Conservation (phyloP, 768 basidiomycete species). For the Rhodotorula babjevae region DNA sequence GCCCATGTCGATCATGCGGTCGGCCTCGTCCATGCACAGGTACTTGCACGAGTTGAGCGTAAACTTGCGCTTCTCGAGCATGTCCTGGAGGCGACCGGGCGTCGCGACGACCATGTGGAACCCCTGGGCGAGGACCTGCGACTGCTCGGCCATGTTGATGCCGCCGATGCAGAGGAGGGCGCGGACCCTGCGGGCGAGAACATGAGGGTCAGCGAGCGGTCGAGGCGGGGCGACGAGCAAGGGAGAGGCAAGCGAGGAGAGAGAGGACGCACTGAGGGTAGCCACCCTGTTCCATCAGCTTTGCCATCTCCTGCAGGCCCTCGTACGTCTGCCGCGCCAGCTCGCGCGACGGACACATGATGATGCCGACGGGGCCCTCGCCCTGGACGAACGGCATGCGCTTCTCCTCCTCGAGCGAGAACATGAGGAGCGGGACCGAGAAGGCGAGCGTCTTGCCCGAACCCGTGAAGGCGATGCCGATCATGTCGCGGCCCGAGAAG, state of each 20-base stretch:
- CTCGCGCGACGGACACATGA: conserved; percentile 96
- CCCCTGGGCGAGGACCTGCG: conserved; percentile 81
- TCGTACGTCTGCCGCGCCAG: conserved; percentile 96
- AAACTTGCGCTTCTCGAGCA: conserved; percentile 92
- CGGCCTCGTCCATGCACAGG: conserved; percentile 98
- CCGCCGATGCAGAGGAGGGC: conserved; percentile 92
- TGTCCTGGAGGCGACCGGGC: conserved; percentile 92
- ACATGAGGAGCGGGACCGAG: conserved; percentile 95
- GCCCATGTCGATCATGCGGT: conserved; percentile 97
- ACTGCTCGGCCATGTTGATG: conserved; percentile 97
- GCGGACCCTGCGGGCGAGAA: conserved; percentile 57
- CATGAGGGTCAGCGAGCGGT: too few species aligned
- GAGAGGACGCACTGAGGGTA: conserved; percentile 56
- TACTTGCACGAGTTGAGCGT: conserved; percentile 88
- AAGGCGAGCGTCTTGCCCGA: conserved; percentile 99
- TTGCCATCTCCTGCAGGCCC: conserved; percentile 81
- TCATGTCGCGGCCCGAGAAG: conserved; percentile 92
- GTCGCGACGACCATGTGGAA: conserved; percentile 95
- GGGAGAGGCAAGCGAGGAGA: neutral
- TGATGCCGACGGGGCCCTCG: conserved; percentile 93
- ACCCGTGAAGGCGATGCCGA: conserved; percentile 98
- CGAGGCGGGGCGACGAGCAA: too few species aligned
- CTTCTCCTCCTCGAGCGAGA: conserved; percentile 85
- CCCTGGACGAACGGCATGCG: conserved; percentile 84
- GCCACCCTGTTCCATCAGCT: conserved; percentile 69